phyloP scores from a whole-genome alignment of 2,329 filamentous ascomycete species.

The Achaetomium macrosporum region DNA sequence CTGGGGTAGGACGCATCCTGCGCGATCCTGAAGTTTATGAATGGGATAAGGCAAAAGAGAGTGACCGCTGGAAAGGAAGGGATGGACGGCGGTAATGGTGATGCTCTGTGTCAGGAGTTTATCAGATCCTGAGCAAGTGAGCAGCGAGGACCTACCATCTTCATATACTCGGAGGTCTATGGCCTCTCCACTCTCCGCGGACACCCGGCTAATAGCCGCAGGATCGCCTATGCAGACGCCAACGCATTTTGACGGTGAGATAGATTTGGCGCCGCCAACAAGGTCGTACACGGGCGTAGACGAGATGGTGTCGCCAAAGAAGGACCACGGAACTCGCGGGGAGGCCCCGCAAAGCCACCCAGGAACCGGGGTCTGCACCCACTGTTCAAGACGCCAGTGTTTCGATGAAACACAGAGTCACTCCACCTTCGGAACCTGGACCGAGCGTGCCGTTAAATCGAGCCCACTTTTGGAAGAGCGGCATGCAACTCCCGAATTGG shows the following conservation, averaged over 20 bases:
- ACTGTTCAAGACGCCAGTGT: background rate
- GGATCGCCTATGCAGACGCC: too few relatives aligned
- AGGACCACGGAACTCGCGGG: slow-evolving; percentile 9
- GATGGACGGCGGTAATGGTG: too few relatives aligned
- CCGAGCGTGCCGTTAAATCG: slow-evolving; percentile 10
- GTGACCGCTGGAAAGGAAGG: too few relatives aligned
- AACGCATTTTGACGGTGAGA: slow-evolving; percentile 1
- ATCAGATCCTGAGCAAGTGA: too few relatives aligned
- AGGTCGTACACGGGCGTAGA: background rate
- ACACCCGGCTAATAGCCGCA: too few relatives aligned
- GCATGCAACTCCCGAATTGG: background rate
- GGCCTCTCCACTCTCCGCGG: background rate
- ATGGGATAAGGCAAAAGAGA: too few relatives aligned
- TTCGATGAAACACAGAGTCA: slow-evolving; percentile 12
- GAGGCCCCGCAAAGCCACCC: background rate
- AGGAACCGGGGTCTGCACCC: slow-evolving; percentile 2
- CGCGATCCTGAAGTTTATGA: background rate
- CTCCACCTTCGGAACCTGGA: slow-evolving; percentile 16
- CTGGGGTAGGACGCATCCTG: slow-evolving; percentile 20
- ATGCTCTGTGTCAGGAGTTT: too few relatives aligned
- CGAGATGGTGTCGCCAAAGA: slow-evolving; percentile 10
- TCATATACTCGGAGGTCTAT: too few relatives aligned
- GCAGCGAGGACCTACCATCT: too few relatives aligned
- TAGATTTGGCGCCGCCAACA: background rate
- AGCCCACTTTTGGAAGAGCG: slow-evolving; percentile 7